Conservation (phyloP, 1,284 basidiomycete species). For the Leucoagaricus sp. region DNA sequence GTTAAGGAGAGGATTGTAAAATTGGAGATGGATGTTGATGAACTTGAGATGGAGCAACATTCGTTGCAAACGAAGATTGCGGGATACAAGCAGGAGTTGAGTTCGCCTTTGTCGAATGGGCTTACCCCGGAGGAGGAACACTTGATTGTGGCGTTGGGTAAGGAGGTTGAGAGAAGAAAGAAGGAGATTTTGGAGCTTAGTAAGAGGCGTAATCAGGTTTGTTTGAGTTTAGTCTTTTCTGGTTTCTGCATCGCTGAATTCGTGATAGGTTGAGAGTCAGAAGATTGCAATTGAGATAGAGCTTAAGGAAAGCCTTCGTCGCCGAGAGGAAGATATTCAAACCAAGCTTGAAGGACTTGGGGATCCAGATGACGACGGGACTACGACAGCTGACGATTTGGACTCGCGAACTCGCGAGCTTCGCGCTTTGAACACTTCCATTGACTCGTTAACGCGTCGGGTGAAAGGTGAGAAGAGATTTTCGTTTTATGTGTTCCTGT, state of each 20-base stretch:
- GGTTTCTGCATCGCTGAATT: too few relatives aligned
- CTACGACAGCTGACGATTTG: conserved; percentile 58
- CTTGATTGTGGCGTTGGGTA: conserved; percentile 70
- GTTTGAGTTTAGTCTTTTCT: conserved; percentile 25
- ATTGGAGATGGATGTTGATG: conserved; percentile 70
- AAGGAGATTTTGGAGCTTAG: conserved; percentile 70
- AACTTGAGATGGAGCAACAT: conserved; percentile 72
- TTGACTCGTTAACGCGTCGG: conserved; percentile 63
- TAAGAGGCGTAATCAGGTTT: conserved; percentile 72
- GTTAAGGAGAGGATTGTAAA: conserved; percentile 61
- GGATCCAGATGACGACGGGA: conserved; percentile 57
- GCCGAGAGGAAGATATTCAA: conserved; percentile 78
- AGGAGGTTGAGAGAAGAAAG: conserved; percentile 76
- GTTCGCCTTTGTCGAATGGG: conserved; percentile 73
- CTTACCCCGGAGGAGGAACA: conserved; percentile 76
- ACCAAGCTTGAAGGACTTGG: conserved; percentile 76
- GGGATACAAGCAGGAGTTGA: conserved; percentile 75
- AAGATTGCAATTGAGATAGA: conserved; percentile 91
- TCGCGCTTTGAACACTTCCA: conserved; percentile 61
- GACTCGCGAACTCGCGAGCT: conserved; percentile 73
- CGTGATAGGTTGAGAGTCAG: conserved; percentile 66
- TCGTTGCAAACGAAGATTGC: conserved; percentile 59
- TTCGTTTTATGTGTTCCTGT: background rate
- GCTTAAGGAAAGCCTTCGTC: conserved; percentile 84
- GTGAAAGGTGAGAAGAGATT: conserved; percentile 54